Evolutionary conservation across 352 stramenopile species (phyloP).

Genomic region (Pythium guiyangense): DNA sequence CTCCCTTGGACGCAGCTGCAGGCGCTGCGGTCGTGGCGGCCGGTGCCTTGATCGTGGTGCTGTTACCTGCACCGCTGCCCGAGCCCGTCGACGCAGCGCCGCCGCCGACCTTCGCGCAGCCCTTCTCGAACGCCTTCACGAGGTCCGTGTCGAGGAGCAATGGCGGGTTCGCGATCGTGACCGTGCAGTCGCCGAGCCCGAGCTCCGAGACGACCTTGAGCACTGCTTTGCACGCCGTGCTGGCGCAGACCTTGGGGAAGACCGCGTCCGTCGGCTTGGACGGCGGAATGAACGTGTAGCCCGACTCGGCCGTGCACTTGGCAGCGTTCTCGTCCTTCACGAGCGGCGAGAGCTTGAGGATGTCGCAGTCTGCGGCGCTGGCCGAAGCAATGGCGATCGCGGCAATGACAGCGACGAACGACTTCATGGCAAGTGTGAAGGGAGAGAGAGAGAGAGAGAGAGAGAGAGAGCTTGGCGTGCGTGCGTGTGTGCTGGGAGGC

Average conservation of each 20-base stretch:
- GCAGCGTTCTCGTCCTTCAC: constrained; percentile 11
- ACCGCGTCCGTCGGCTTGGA: constrained; percentile 14
- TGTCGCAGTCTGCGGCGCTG: constrained; percentile 22
- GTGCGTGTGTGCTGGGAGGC: too few relatives aligned
- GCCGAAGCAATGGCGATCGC: constrained; percentile 13
- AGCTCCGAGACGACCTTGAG: constrained; percentile 20
- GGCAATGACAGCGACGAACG: constrained; percentile 11
- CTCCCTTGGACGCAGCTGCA: neutral
- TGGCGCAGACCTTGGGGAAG: constrained; percentile 25
- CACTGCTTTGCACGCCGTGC: constrained; percentile 23
- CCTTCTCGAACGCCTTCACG: neutral
- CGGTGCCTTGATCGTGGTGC: neutral
- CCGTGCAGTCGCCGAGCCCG: constrained; percentile 15
- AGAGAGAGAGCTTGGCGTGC: too few relatives aligned
- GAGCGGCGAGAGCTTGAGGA: constrained; percentile 16
- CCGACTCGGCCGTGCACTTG: constrained; percentile 23
- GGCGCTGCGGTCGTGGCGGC: neutral
- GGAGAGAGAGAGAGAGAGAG: too few relatives aligned
- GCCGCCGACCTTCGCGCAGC: neutral
- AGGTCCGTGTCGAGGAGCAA: constrained; percentile 3
- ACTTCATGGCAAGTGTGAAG: constrained; percentile 21
- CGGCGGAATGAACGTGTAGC: constrained; percentile 25
- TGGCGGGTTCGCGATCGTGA: neutral
- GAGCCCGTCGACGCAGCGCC: neutral
- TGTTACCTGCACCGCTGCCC: neutral